Base-by-base conservation (phyloP, 148 eudicot species). In the Agrostemma githago region DNA sequence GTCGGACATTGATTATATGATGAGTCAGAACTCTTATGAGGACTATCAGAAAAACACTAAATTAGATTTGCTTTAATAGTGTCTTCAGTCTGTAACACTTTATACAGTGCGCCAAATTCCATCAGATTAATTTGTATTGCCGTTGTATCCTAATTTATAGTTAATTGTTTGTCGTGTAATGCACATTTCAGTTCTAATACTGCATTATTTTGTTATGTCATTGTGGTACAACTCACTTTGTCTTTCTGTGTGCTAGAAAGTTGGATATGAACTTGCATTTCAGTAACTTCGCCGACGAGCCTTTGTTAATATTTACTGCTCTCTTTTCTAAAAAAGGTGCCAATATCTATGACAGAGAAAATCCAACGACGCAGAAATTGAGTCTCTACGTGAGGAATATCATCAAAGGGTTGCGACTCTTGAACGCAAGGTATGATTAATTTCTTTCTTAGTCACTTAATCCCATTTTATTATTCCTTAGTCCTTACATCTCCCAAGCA, bases 381-480 rank as follows among this genome's bases (percentile, higher is more conserved):
- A 95, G 81, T 87, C 93, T 48, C 82, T 95, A 44, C 93, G 97
- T 42, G 98, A 95, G 82, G 98, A 95, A 81, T 95, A 90, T 82
- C 97, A 92, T 81, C 98, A 95, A 78, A 88, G 89, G 79, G 97
- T 95, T 64, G 82, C 96, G 75, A 78, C 87, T 82, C 92, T 95
- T 77, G 98, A 95, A 82, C 87, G 98, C 74, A 95, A 95, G 98
- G 97, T 95, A 79, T 39, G 7, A 14, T 72, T 51, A 43, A 44
- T 73, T 76, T 38, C 60, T 59, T 74, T 70, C 54, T 44, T 38
- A 44, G 59, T 51, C 39, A 69, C 2, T 48, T 69, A 69, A 39
- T 59, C 6, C 20, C 38, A 4, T 34, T 69, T 48, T 51, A 12
- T 20, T 12, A 51, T 21, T 51, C 21, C 72, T 69, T 12, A 51